phyloP scores from a whole-genome alignment of 2,329 filamentous ascomycete genomes.

The Talaromyces sp. region DNA sequence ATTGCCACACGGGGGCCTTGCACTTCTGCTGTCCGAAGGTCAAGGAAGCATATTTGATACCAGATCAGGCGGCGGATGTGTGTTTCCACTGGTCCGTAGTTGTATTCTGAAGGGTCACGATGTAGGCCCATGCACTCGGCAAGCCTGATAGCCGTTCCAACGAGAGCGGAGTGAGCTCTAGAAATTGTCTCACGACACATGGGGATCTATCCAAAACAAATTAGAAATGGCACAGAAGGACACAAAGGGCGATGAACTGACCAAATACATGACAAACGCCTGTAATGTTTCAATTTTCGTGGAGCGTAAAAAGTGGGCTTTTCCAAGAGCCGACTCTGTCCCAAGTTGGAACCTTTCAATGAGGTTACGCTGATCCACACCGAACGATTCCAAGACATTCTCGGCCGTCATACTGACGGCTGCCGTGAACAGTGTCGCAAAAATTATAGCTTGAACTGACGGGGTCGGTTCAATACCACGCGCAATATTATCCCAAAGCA shows the following conservation, averaged over 20 bases:
- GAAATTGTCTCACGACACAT: constrained; percentile 71
- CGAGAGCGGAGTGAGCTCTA: constrained; percentile 68
- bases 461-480: constrained; percentile 61
- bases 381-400: constrained; percentile 55
- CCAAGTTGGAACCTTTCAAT: constrained; percentile 64
- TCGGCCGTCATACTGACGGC: constrained; percentile 63
- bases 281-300: constrained; percentile 73
- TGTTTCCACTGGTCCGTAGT: constrained; percentile 64
- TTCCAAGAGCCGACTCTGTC: constrained; percentile 65
- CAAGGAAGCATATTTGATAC: constrained; percentile 76
- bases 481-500: constrained; percentile 64
- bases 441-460: constrained; percentile 67
- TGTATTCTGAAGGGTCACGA: constrained; percentile 66
- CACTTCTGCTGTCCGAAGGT: constrained; percentile 71
- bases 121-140: constrained; percentile 77
- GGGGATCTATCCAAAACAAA: constrained; percentile 54
- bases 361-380: constrained; percentile 56
- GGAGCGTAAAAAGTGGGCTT: constrained; percentile 69
- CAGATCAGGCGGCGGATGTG: constrained; percentile 71
- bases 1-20: constrained; percentile 71
- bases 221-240: neutral
- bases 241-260: constrained; percentile 35
- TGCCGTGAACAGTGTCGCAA: constrained; percentile 68
- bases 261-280: constrained; percentile 73
- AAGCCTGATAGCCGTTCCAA: constrained; percentile 69